Conservation (phyloP, 768 basidiomycete genomes). For the Hortiboletus flavorubellus region DNA sequence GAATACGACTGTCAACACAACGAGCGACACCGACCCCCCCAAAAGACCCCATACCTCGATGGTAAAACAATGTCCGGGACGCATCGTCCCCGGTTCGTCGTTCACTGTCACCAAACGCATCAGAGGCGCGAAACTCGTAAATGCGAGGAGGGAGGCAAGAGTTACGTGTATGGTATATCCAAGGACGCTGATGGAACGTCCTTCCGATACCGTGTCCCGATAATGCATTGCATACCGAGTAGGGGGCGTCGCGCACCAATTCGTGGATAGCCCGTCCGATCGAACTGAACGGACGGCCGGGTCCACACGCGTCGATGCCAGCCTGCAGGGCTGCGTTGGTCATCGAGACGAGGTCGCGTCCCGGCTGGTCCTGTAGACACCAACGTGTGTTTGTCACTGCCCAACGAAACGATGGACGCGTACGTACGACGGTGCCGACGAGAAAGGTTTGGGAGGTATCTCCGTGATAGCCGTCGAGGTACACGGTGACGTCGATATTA, state of each 20-base stretch:
- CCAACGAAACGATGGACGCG: not conserved
- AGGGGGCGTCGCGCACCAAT: constrained; percentile 37
- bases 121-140: not conserved
- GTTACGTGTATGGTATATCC: constrained; percentile 74
- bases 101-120: constrained; percentile 56
- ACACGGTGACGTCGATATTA: constrained; percentile 87
- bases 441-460: constrained; percentile 85
- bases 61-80: constrained; percentile 86
- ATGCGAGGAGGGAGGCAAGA: constrained; percentile 12
- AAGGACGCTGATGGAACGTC: constrained; percentile 77
- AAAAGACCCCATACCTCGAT: constrained; percentile 60
- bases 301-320: constrained; percentile 74
- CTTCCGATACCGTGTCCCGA: constrained; percentile 86
- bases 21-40: not conserved
- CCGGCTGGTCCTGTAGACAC: constrained; percentile 59
- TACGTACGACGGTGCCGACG: constrained; percentile 70
- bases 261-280: constrained; percentile 73
- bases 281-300: constrained; percentile 59
- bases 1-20: not conserved
- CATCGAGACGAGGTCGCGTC: constrained; percentile 58
- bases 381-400: not conserved
- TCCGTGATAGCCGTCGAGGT: constrained; percentile 80
- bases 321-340: constrained; percentile 63
- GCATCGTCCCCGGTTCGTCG: constrained; percentile 78
- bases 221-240: constrained; percentile 68